Evolutionary conservation across 257 asterid genomes (phyloP), one percentile per base, ranked within the genome.

Genomic region (Paraleonurus japonicus): DNA sequence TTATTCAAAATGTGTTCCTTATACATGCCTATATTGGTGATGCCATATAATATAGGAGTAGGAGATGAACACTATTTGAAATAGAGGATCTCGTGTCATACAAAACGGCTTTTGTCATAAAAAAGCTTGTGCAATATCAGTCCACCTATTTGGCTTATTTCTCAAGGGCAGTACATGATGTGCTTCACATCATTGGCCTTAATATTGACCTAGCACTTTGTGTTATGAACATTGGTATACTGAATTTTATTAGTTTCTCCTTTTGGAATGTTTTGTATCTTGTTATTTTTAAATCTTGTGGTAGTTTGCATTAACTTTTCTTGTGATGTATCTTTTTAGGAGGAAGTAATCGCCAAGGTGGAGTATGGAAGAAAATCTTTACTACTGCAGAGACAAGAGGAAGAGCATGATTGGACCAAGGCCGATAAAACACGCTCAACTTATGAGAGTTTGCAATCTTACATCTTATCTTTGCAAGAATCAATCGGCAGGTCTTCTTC

Each of bases 301-400:
- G 16, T 10, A 15, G 19, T 53, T 67, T 51, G 26, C 12, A 7
- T 59, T 35, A 61, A 30, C 19, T 16, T 50, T 59, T 70, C 26
- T 50, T 39, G 10, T 55, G 24, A 20, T 17, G 4, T 39, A 43
- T 32, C 35, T 75, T 75, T 65, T 0, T 27, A 90, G 97, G 97
- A 87, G 77, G 89, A 81, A 76, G 96, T 81, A 76, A 76, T 55
- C 35, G 77, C 97, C 50, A 90, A 87, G 83, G 75, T 81, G 78
- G 96, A 89, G 71, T 81, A 80, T 23, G 87, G 83, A 60, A 82
- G 84, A 71, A 90, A 83, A 79, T 69, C 86, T 33, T 35, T 62
- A 43, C 79, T 89, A 62, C 83, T 89, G 62, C 89, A 79, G 78
- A 84, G 89, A 80, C 89, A 81, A 77, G 88, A 84, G 75, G 87